A percentile compares a stretch with the other conserved stretches of the same genome.
These are phyloP conservation scores for Pseudogymnoascus sp. DNA, from an alignment of 2,329 filamentous ascomycete species.

Conservation along the genomic window DNA sequence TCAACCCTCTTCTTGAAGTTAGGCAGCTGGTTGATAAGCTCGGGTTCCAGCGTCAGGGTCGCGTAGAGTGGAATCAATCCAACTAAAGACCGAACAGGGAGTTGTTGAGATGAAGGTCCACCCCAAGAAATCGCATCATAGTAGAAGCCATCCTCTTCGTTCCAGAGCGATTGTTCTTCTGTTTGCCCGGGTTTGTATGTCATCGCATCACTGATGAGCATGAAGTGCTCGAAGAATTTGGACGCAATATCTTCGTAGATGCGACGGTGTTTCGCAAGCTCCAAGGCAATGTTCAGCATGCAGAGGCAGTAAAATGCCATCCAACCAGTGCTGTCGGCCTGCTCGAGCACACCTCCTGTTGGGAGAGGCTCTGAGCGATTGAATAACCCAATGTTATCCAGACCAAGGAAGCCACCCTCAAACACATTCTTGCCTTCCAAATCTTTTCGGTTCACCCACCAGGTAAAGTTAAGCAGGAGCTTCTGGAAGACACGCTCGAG, in stretches of 20 bases:
- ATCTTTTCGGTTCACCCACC: slow-evolving; percentile 98
- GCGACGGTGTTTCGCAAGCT: slow-evolving; percentile 88
- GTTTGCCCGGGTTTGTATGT: slow-evolving; percentile 64
- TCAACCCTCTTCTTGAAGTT: slow-evolving; percentile 88
- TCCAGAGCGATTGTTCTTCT: slow-evolving; percentile 85
- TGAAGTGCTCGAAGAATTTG: slow-evolving; percentile 98
- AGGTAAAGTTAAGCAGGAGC: slow-evolving; percentile 90
- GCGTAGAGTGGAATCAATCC: slow-evolving; percentile 91
- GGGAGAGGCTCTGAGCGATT: slow-evolving; percentile 93
- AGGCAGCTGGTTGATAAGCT: slow-evolving; percentile 84
- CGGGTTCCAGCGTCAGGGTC: slow-evolving; percentile 84
- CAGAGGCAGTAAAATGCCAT: slow-evolving; percentile 96
- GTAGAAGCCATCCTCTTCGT: slow-evolving; percentile 94
- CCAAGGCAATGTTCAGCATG: slow-evolving; percentile 95
- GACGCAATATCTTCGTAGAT: slow-evolving; percentile 96
- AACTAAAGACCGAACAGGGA: slow-evolving; percentile 85
- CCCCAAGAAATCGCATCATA: slow-evolving; percentile 98
- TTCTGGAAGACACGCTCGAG: slow-evolving; percentile 96
- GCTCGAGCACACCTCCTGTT: slow-evolving; percentile 86
- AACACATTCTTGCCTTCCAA: slow-evolving; percentile 93
- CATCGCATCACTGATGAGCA: slow-evolving; percentile 97
- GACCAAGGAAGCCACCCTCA: slow-evolving; percentile 87
- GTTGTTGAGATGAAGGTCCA: slow-evolving; percentile 84
- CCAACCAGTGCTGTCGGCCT: slow-evolving; percentile 96
- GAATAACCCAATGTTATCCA: slow-evolving; percentile 97